Conservation (phyloP, 2,329 filamentous ascomycete genomes). For the Graphiopsis chlorocephala region DNA sequence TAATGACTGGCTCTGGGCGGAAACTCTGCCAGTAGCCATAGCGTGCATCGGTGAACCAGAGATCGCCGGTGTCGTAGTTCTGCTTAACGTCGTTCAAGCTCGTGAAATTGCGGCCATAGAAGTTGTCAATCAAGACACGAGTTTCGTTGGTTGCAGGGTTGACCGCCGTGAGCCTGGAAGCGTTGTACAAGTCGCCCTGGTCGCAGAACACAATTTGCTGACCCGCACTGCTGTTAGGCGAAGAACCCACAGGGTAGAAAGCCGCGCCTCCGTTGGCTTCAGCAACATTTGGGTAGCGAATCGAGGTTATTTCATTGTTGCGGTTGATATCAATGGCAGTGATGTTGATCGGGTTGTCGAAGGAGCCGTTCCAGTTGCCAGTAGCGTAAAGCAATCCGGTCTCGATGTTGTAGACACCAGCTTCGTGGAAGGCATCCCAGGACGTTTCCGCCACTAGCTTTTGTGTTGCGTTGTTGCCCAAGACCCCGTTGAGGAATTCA, state of each 20-base stretch:
- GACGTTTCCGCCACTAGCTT: conserved; percentile 26
- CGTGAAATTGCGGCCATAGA: conserved; percentile 60
- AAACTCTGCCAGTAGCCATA: conserved; percentile 55
- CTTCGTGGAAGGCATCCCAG: conserved; percentile 41
- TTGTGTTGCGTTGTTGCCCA: conserved; percentile 32
- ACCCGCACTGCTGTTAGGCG: conserved; percentile 29
- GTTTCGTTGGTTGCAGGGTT: conserved; percentile 28
- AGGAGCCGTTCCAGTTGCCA: conserved; percentile 37
- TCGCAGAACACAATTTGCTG: conserved; percentile 36
- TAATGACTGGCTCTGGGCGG: conserved; percentile 9
- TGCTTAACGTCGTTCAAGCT: conserved; percentile 58
- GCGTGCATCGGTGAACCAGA: conserved; percentile 62
- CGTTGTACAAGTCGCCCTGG: conserved; percentile 28
- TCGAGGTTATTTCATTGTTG: conserved; percentile 27
- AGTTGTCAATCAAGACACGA: conserved; percentile 55
- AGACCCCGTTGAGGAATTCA: conserved; percentile 31
- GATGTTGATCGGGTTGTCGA: conserved; percentile 36
- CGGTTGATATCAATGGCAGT: conserved; percentile 33
- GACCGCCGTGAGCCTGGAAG: conserved; percentile 29
- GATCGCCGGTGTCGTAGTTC: conserved; percentile 52
- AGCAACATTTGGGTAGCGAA: conserved; percentile 28
- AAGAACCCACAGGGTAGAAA: conserved; percentile 32
- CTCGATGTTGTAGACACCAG: conserved; percentile 34
- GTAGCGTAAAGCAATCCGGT: conserved; percentile 44
- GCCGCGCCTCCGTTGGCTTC: conserved; percentile 33